phyloP scores from a whole-genome alignment of 805 yeast genomes.

The Candida caryicola region DNA sequence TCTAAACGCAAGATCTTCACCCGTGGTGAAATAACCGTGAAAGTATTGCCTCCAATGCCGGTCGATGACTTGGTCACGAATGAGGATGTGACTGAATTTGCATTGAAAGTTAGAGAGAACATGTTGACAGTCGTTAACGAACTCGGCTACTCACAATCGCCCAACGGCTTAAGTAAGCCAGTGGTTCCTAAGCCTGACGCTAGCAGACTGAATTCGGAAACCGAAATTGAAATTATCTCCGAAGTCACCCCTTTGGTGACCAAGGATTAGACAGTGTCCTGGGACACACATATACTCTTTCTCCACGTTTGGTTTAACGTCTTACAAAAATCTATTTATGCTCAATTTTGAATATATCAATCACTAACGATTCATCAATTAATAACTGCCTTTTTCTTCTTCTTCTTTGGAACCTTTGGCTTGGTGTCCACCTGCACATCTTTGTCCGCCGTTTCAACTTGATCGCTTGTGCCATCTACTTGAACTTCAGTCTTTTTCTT shows the following conservation, averaged over 20 bases:
- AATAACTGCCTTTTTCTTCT: slow-evolving; percentile 37
- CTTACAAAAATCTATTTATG: slow-evolving; percentile 1
- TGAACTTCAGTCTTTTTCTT: slow-evolving; percentile 9
- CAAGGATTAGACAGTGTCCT: slow-evolving; percentile 10
- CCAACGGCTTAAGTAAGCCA: not conserved
- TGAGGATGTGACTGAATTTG: slow-evolving; percentile 65
- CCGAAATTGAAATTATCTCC: slow-evolving; percentile 15
- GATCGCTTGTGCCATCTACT: slow-evolving; percentile 21
- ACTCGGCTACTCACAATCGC: slow-evolving; percentile 41
- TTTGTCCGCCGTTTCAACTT: slow-evolving; percentile 9
- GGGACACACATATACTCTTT: too few relatives aligned
- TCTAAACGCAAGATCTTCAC: slow-evolving; percentile 62
- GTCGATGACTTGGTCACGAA: slow-evolving; percentile 63
- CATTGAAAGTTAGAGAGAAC: slow-evolving; percentile 50
- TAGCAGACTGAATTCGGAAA: slow-evolving; percentile 2
- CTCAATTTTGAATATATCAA: slow-evolving; percentile 1
- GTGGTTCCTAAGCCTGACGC: slow-evolving; percentile 2
- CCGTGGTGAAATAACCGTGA: slow-evolving; percentile 71
- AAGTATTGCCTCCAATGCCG: slow-evolving; percentile 76
- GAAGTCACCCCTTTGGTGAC: slow-evolving; percentile 24
- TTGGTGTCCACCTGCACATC: not conserved
- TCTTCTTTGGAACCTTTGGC: slow-evolving; percentile 12
- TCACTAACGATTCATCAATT: slow-evolving; percentile 19
- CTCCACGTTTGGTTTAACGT: not conserved
- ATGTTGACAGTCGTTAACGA: slow-evolving; percentile 49